Evolutionary conservation across 2,329 filamentous ascomycete species (phyloP).

Genomic region (Canariomyces notabilis): DNA sequence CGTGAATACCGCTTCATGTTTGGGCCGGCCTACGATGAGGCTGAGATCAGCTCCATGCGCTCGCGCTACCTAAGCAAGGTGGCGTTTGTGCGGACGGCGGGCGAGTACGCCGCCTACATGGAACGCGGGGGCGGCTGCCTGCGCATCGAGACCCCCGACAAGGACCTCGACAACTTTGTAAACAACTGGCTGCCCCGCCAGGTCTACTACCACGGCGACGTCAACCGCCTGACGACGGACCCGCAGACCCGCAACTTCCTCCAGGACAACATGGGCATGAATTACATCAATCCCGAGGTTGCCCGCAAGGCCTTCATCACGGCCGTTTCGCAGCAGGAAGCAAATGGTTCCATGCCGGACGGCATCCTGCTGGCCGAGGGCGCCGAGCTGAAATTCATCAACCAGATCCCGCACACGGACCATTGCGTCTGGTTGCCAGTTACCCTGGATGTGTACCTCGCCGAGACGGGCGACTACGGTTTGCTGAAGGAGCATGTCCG

Average conservation of each 20-base stretch:
- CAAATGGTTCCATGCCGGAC: constrained; percentile 53
- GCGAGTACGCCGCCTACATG: constrained; percentile 48
- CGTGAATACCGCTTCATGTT: constrained; percentile 51
- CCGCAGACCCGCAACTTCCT: constrained; percentile 56
- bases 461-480: constrained; percentile 49
- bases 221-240: constrained; percentile 54
- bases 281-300: constrained; percentile 47
- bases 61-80: constrained; percentile 45
- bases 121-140: constrained; percentile 46
- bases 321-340: constrained; percentile 49
- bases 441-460: constrained; percentile 49
- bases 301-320: constrained; percentile 45
- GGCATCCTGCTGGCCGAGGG: constrained; percentile 49
- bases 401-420: constrained; percentile 56
- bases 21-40: constrained; percentile 49
- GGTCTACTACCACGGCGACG: constrained; percentile 54
- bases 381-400: constrained; percentile 56
- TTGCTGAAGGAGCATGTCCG: constrained; percentile 42
- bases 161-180: constrained; percentile 51
- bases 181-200: constrained; percentile 57
- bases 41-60: constrained; percentile 42
- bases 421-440: constrained; percentile 56
- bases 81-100: constrained; percentile 41
- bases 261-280: constrained; percentile 59
- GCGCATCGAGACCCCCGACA: constrained; percentile 49